Base-by-base conservation (phyloP, 352 stramenopile species). In the Pythium rhizo-oryzae region DNA sequence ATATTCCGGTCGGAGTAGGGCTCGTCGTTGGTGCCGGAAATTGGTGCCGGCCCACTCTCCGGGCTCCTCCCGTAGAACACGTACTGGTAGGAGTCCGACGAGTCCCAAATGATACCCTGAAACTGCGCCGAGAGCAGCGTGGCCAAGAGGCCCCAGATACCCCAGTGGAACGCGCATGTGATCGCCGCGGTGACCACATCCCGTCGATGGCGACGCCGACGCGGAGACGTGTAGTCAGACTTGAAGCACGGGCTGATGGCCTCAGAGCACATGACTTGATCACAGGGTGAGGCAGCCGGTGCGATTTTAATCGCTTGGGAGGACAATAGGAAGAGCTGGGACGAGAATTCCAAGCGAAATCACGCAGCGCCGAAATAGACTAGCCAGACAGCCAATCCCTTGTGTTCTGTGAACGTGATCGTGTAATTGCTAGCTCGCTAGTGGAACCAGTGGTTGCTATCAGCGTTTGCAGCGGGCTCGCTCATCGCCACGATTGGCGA, bases 1-100 rank as follows among this genome's bases (percentile, higher is more conserved):
- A 87, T 50, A 9, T 64, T 67, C 1, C 79, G 77, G 57, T 87
- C 81, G 4, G 67, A 53, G 56, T 80, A 87, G 4, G 76, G 78
- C 23, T 79, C 67, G 41, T 90, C 81, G 58, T 82, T 90, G 0
- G 50, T 50, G 1, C 81, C 77, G 2, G 54, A 15, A 23, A 84
- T 66, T 1, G 9, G 30, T 5, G 2, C 5, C 4, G 44, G 18
- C 1, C 21, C 4, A n/a, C 39, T 59, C 0, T 24, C 3, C 0
- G 62, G 62, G 15, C 13, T 37, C 8, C 9, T 41, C 4, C 69
- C 69, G 33, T 71, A 75, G 7, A 52, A 24, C 1, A 69, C 5
- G 16, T 39, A 11, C 21, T 56, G 21, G 9, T 33, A 3, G 1
- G 4, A 43, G 1, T 16, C 47, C 0, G 37, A n/a, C 6, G 51